Evolutionary conservation across 2,329 filamentous ascomycete genomes (phyloP), one percentile per base, ranked within the genome.

Genomic region (Akanthomyces muscarius): DNA sequence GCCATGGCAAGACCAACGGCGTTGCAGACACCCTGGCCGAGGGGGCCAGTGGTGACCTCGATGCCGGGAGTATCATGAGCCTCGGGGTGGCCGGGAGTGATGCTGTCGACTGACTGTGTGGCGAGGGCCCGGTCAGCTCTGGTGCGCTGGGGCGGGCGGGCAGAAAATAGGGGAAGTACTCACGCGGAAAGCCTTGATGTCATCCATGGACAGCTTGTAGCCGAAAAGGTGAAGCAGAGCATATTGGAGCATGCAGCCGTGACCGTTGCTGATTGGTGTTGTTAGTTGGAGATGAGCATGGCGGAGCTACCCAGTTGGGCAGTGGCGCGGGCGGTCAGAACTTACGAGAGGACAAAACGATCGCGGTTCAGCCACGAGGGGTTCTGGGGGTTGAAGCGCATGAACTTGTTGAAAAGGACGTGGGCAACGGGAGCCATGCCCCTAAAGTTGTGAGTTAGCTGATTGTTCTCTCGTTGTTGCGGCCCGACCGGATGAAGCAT

Each of bases 301-400:
- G 14, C 28, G 14, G 62, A 64, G 63, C 60, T 44, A 62, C 48
- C 44, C 23, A 41, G 16, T 54, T 52, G 41, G 47, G 47, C 47
- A 13, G 21, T 13, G n/a, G 45, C 8, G 28, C 16, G 28, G 23
- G 38, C 41, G 38, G 33, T 55, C 44, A n/a, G 18, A 23, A 89
- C 93, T 86, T 86, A 97, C 93, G 95, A 99, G 77, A 99, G 92
- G 67, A 99, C 92, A 76, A 99, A 99, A 78, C 95, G 90, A 81
- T 99, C 95, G 75, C 95, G 89, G 87, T 98, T 98, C 73, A 95
- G 74, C 93, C 93, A 99, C 69, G 92, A 85, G 72, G 95, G 91
- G 87, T 97, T 97, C 89, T 97, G 96, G 73, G 95, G 95, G 89
- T 98, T 99, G 87, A 97, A 99, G 78, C 82, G 96, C 92, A 99